These are phyloP conservation scores for Millerago galiae DNA, from an alignment of 805 yeast genomes.

Conservation along the genomic window DNA sequence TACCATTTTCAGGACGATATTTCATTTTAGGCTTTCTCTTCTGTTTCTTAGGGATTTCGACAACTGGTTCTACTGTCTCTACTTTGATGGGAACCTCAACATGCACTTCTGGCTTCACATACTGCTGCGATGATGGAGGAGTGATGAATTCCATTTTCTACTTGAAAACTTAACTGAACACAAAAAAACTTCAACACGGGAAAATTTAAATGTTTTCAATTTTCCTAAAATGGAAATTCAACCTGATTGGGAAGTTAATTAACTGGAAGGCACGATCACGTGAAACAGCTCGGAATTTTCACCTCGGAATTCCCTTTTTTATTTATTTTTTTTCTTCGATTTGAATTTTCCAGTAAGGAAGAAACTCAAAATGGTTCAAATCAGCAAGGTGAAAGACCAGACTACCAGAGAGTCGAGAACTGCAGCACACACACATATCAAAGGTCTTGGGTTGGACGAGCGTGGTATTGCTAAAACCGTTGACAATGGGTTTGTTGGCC, in stretches of 20 bases:
- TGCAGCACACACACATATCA: slow-evolving; percentile 96
- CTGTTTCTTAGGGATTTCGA: not conserved
- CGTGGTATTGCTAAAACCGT: slow-evolving; percentile 74
- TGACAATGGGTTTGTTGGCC: slow-evolving; percentile 84
- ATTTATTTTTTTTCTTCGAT: not conserved
- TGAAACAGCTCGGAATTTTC: not conserved
- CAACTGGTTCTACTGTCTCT: not conserved
- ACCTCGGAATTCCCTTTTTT: not conserved
- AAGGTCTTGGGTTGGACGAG: slow-evolving; percentile 91
- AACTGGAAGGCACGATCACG: not conserved
- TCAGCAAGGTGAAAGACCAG: slow-evolving; percentile 64
- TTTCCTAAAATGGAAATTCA: slow-evolving; percentile 19
- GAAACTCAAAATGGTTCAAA: slow-evolving; percentile 53
- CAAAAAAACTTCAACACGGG: not conserved
- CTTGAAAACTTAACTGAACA: no score
- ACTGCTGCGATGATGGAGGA: slow-evolving; percentile 23
- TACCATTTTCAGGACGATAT: slow-evolving; percentile 41
- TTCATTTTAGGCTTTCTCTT: slow-evolving; percentile 39
- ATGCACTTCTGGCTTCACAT: not conserved
- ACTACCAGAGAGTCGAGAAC: slow-evolving; percentile 55
- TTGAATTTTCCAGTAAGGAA: not conserved
- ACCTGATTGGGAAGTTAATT: slow-evolving; percentile 7
- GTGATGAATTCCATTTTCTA: slow-evolving; percentile 18
- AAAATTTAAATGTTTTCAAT: slow-evolving; percentile 13
- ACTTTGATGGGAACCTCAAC: not conserved